Percentiles rank a stretch among this genome's conserved stretches.
Evolutionary conservation across 2,329 filamentous ascomycete genomes (phyloP).

Genomic region (Ramularia endophylla): DNA sequence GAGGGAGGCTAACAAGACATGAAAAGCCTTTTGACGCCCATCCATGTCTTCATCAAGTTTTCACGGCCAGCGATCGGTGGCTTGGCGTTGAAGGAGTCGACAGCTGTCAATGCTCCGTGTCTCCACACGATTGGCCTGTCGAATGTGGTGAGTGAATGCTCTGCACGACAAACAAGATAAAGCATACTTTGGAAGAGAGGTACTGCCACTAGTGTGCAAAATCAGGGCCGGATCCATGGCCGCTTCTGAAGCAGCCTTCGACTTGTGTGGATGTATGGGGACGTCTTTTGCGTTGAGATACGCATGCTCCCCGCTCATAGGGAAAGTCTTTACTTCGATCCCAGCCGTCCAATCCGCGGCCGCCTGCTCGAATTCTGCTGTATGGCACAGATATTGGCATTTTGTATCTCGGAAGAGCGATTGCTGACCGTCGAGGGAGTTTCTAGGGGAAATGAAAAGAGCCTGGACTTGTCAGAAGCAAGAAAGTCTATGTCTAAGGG

Average conservation of each 20-base stretch:
- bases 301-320: constrained; percentile 2
- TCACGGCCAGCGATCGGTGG: too few relatives aligned
- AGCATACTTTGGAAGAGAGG: constrained; percentile 10
- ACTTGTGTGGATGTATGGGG: constrained; percentile 1
- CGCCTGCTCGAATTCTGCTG: constrained; percentile 15
- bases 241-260: neutral
- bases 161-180: too few relatives aligned
- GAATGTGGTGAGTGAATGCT: too few relatives aligned
- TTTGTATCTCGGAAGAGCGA: constrained; percentile 15
- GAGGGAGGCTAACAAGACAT: too few relatives aligned
- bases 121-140: too few relatives aligned
- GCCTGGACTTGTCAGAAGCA: neutral
- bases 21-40: too few relatives aligned
- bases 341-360: constrained; percentile 16
- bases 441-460: constrained; percentile 14
- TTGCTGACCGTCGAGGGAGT: constrained; percentile 13
- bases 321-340: constrained; percentile 12
- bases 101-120: too few relatives aligned
- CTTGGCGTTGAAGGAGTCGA: too few relatives aligned
- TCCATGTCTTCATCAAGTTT: too few relatives aligned
- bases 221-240: constrained; percentile 9
- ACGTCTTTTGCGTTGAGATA: constrained; percentile 9
- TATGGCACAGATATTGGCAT: constrained; percentile 13
- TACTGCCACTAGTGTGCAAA: constrained; percentile 19
- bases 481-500: too few relatives aligned